Conservation (phyloP, 1,139 yeast species). For the Suhomyces chickasaworum region DNA sequence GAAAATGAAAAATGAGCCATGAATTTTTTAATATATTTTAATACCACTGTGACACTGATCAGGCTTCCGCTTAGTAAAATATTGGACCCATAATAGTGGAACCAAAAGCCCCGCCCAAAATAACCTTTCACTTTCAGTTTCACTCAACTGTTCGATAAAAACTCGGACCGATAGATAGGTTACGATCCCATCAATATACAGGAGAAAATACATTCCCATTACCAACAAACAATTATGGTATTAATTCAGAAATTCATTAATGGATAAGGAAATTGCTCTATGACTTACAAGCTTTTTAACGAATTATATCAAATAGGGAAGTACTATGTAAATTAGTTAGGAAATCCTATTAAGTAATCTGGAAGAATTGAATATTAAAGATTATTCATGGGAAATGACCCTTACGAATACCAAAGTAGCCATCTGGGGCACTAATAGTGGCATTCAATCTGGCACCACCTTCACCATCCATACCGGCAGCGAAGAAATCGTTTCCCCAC, state of each 20-base stretch:
- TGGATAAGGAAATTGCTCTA: too few relatives aligned
- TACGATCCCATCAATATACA: neutral
- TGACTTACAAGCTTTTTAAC: neutral
- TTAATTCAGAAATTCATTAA: too few relatives aligned
- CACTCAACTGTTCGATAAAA: too few relatives aligned
- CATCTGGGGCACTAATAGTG: slow-evolving; percentile 19
- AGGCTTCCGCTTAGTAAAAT: too few relatives aligned
- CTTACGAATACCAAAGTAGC: slow-evolving; percentile 22
- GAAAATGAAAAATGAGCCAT: too few relatives aligned
- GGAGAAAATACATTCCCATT: too few relatives aligned
- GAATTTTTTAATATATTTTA: too few relatives aligned
- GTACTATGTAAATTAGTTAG: neutral
- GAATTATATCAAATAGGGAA: neutral
- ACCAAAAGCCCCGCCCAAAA: too few relatives aligned
- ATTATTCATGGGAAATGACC: slow-evolving; percentile 16
- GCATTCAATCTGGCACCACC: slow-evolving; percentile 7
- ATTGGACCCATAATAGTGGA: too few relatives aligned
- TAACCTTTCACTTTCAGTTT: too few relatives aligned
- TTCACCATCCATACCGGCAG: slow-evolving; percentile 18
- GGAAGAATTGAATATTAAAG: slow-evolving; percentile 1
- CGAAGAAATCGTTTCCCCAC: slow-evolving; percentile 24
- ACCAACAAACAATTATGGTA: too few relatives aligned
- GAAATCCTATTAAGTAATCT: neutral
- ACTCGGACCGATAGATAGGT: slow-evolving; percentile 1
- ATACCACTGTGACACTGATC: too few relatives aligned